These are phyloP conservation scores for Boletus rubropictus DNA, from an alignment of 768 basidiomycete species.

Conservation along the genomic window DNA sequence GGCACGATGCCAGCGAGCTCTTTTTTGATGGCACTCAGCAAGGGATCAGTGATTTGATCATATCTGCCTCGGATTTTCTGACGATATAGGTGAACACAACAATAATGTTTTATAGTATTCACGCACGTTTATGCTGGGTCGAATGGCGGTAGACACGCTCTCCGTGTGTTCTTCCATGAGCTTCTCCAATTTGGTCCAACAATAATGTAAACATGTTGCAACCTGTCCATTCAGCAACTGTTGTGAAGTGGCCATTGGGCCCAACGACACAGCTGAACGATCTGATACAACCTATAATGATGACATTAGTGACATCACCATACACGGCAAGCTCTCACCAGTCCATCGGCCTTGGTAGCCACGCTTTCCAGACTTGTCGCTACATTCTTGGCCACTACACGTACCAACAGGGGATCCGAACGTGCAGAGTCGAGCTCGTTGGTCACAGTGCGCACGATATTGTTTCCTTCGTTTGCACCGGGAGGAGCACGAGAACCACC, in stretches of 20 bases:
- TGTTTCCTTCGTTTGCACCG: slow-evolving; percentile 67
- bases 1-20: slow-evolving; percentile 78
- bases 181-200: slow-evolving; percentile 23
- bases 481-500: slow-evolving; percentile 67
- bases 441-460: slow-evolving; percentile 67
- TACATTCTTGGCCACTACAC: slow-evolving; percentile 71
- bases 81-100: not conserved
- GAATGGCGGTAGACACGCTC: slow-evolving; percentile 48
- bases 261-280: slow-evolving; percentile 67
- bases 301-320: not conserved
- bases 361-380: slow-evolving; percentile 65
- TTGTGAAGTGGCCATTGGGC: slow-evolving; percentile 72
- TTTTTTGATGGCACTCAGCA: slow-evolving; percentile 64
- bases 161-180: slow-evolving; percentile 22
- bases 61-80: slow-evolving; percentile 36
- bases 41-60: slow-evolving; percentile 54
- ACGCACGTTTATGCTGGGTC: slow-evolving; percentile 55
- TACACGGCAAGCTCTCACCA: slow-evolving; percentile 45
- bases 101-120: not conserved
- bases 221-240: slow-evolving; percentile 75
- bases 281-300: slow-evolving; percentile 54
- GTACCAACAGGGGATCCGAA: slow-evolving; percentile 78
- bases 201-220: slow-evolving; percentile 54
- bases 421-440: slow-evolving; percentile 64
- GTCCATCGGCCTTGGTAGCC: slow-evolving; percentile 52